Evolutionary conservation across 768 basidiomycete species (phyloP).

Genomic region (Boletus reticuloceps): DNA sequence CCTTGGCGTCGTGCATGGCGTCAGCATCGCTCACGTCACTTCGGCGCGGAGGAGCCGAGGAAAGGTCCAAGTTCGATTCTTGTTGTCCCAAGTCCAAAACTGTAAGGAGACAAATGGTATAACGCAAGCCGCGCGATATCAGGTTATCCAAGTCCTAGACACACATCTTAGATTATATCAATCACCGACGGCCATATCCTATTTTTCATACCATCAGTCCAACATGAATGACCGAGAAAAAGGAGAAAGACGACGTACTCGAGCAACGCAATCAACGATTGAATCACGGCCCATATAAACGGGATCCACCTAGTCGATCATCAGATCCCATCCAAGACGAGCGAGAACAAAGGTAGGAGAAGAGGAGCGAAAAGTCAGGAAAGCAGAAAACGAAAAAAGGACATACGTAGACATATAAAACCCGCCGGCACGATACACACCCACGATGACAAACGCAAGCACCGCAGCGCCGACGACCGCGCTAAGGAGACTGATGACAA

Average conservation of each 20-base stretch:
- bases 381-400: not conserved
- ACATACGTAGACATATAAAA: slow-evolving; percentile 43
- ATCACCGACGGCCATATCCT: slow-evolving; percentile 45
- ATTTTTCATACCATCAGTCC: not conserved
- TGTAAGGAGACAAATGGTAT: not conserved
- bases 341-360: no score
- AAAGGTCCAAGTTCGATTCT: no score
- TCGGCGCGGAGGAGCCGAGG: not conserved
- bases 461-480: slow-evolving; percentile 40
- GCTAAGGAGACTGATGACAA: slow-evolving; percentile 32
- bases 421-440: slow-evolving; percentile 36
- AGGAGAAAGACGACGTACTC: slow-evolving; percentile 25
- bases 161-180: slow-evolving; percentile 34
- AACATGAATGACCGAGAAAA: not conserved
- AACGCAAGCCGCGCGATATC: not conserved
- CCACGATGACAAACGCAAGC: slow-evolving; percentile 37
- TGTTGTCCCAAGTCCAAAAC: no score
- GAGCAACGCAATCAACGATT: slow-evolving; percentile 39
- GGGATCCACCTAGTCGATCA: slow-evolving; percentile 34
- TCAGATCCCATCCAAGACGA: no score
- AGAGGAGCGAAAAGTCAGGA: no score
- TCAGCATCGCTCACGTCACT: not conserved
- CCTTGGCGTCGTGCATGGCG: not conserved
- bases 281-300: slow-evolving; percentile 41
- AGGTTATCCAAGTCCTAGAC: not conserved